phyloP scores from a whole-genome alignment of 306 rosid genomes.

The Sindora glabra region DNA sequence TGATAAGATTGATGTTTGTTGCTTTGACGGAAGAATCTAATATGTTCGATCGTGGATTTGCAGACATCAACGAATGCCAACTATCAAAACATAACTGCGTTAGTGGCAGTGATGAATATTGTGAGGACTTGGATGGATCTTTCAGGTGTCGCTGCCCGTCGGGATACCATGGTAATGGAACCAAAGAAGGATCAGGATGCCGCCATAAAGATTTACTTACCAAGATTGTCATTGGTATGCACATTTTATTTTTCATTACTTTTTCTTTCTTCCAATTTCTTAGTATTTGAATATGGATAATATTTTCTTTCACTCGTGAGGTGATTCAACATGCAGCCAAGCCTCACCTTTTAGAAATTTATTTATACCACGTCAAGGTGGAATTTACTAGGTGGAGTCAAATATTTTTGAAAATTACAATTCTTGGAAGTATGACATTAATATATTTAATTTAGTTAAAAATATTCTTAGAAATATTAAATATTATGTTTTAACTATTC shows the following conservation, averaged over 20 bases:
- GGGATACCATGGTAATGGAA: constrained; percentile 10
- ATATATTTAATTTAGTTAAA: no score
- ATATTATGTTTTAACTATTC: neutral
- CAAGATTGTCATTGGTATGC: neutral
- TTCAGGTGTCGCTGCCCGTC: neutral
- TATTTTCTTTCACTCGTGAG: no score
- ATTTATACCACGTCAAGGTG: no score
- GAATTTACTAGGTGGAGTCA: no score
- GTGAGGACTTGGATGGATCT: neutral
- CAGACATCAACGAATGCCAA: neutral
- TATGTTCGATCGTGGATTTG: neutral
- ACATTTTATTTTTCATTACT: no score
- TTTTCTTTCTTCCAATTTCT: neutral
- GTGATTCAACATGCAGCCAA: no score
- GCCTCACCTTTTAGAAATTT: no score
- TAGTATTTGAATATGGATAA: neutral
- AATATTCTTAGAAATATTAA: no score
- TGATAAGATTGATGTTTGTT: neutral
- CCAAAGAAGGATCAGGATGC: neutral
- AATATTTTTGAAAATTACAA: no score
- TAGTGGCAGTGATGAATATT: neutral
- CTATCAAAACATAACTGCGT: no score
- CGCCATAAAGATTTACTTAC: neutral
- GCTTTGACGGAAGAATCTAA: neutral
- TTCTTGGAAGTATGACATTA: no score